A percentile compares a stretch with the other conserved stretches of the same genome.
Conservation (phyloP, 2,329 filamentous ascomycete genomes). For the Trichoderma asperellum region DNA sequence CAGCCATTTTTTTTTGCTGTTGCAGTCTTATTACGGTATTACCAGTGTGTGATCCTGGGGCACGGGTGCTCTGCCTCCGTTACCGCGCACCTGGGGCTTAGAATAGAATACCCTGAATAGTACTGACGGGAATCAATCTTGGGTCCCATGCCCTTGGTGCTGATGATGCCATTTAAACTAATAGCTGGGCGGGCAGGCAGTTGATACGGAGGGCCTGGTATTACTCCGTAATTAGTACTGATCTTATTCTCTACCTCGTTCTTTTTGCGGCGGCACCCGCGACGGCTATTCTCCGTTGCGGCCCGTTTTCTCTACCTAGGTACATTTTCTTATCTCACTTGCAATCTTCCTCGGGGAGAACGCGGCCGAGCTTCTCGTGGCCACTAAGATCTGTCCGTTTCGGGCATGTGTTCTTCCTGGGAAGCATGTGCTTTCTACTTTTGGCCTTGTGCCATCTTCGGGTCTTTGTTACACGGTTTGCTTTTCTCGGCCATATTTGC, state of each 20-base stretch:
- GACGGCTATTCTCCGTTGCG: conserved; percentile 22
- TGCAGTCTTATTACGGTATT: neutral
- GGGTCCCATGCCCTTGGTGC: neutral
- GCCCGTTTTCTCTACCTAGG: neutral
- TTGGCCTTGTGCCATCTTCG: neutral
- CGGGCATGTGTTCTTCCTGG: neutral
- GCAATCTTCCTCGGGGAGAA: neutral
- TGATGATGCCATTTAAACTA: conserved; percentile 19
- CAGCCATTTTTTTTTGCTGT: neutral
- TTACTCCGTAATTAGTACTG: conserved; percentile 15
- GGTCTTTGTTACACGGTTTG: neutral
- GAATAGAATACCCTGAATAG: neutral
- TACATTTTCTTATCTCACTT: neutral
- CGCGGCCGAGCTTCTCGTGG: neutral
- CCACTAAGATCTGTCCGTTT: conserved; percentile 16
- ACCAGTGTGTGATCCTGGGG: conserved; percentile 8
- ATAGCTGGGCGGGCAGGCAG: neutral
- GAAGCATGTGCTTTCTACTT: neutral
- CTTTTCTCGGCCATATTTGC: neutral
- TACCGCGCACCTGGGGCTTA: conserved; percentile 1
- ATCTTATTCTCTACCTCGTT: neutral
- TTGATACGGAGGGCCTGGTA: neutral
- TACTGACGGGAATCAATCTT: neutral
- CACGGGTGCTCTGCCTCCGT: conserved; percentile 15
- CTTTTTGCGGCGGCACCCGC: neutral